Evolutionary conservation across 2,329 filamentous ascomycete genomes (phyloP), one percentile per base, ranked within the genome.

Genomic region (Epichloe brachyelytri): DNA sequence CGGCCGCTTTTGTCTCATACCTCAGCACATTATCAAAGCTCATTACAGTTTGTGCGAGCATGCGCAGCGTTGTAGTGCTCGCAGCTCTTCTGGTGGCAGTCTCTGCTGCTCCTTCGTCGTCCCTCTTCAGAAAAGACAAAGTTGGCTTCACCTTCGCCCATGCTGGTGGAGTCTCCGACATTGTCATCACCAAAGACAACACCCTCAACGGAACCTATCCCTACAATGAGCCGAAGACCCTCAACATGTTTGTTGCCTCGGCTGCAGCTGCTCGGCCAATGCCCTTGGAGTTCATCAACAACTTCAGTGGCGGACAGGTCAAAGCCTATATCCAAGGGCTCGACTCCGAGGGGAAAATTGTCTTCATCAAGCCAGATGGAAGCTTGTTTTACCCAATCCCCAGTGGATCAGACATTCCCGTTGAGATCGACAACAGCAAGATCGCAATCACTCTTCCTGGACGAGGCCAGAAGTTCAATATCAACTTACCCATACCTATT

Each of bases 301-400:
- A 73, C 54, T 65, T 72, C 41, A 55, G 55, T 12, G 62, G 62
- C 4, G 66, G 63, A 3, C 54, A 58, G 0, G 58, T 75, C 53
- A 71, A 69, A 47, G 70, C 69, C 0, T 77, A 76, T 54, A 62
- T 77, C 37, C 68, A 68, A 15, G 74, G 72, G 3, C 57, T 71
- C 2, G 71, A 76, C 57, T 57, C 60, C 3, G 56, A 64, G 15
- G 62, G 63, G 1, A 57, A 59, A 2, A 63, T 75, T 6, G 71
- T 75, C 30, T 72, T 76, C 51, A 57, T 76, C 7, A 58, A 56
- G n/a, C 57, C 65, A 2, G 63, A 71, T 43, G 72, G 71, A 11
- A 60, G 54, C 0, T 63, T 70, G 49, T 64, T 68, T 36, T 75
- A 75, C 51, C 73, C 72, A 2, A 64, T 61, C 40, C 65, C 69